phyloP scores from a whole-genome alignment of 2,329 filamentous ascomycete species.

The Escovopsis sp. region DNA sequence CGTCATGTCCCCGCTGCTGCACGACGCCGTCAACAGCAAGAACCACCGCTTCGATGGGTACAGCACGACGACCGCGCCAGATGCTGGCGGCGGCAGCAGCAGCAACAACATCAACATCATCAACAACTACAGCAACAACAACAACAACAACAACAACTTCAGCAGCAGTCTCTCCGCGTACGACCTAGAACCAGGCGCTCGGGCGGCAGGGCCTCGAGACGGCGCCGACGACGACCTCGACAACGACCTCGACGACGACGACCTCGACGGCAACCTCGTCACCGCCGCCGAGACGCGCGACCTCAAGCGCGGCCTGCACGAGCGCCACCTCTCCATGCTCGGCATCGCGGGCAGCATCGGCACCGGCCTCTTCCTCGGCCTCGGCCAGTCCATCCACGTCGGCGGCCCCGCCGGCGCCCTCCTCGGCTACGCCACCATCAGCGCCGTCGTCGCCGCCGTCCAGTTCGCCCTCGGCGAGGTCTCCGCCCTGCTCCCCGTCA shows the following conservation, averaged over 20 bases:
- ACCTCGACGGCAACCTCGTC: slow-evolving; percentile 27
- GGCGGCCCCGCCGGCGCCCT: slow-evolving; percentile 33
- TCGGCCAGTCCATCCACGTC: slow-evolving; percentile 35
- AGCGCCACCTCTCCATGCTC: slow-evolving; percentile 42
- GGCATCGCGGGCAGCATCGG: slow-evolving; percentile 47
- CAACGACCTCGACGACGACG: neutral
- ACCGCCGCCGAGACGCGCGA: slow-evolving; percentile 32
- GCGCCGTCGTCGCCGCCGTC: slow-evolving; percentile 39
- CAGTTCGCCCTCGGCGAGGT: slow-evolving; percentile 45
- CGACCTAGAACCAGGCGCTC: neutral
- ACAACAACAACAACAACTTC: no score
- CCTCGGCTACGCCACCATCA: slow-evolving; percentile 39
- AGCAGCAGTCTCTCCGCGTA: no score
- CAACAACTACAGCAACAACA: no score
- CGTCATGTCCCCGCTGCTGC: neutral
- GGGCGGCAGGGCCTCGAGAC: neutral
- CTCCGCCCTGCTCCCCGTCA: slow-evolving; percentile 45
- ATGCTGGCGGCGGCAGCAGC: neutral
- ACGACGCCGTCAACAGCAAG: neutral
- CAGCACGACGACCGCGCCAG: neutral
- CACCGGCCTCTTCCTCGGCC: slow-evolving; percentile 44
- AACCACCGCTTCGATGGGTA: neutral
- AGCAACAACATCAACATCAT: no score
- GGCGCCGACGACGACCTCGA: neutral
- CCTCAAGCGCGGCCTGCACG: slow-evolving; percentile 24